Conservation (phyloP, 805 yeast genomes). For the Pichia phayaonensis region DNA sequence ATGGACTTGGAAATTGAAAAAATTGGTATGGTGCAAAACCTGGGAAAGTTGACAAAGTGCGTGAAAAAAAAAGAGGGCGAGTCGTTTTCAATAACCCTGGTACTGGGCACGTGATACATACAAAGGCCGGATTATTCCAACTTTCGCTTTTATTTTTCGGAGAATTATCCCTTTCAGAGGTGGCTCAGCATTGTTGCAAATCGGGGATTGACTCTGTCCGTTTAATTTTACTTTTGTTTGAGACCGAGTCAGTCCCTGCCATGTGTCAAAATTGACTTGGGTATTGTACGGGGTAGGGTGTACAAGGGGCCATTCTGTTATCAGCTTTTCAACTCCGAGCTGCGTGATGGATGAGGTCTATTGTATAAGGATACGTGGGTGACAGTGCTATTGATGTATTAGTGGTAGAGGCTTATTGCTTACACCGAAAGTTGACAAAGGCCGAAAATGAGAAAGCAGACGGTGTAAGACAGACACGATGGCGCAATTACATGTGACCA, state of each 20-base stretch:
- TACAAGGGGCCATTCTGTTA: neutral
- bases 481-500: neutral
- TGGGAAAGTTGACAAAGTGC: neutral
- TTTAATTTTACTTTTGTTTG: neutral
- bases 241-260: neutral
- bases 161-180: neutral
- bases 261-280: neutral
- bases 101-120: no score
- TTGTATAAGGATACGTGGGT: no score
- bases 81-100: no score
- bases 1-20: neutral
- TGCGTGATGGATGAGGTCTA: no score
- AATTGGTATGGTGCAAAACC: neutral
- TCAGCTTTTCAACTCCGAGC: no score
- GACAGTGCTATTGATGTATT: neutral
- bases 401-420: no score
- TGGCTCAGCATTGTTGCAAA: neutral
- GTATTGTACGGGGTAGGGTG: neutral
- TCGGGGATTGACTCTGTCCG: neutral
- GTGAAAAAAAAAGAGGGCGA: neutral
- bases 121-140: no score
- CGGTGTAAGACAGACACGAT: no score
- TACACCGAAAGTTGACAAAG: neutral
- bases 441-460: neutral
- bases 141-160: neutral